Conservation (phyloP, 306 rosid genomes). For the Glycine soja region DNA sequence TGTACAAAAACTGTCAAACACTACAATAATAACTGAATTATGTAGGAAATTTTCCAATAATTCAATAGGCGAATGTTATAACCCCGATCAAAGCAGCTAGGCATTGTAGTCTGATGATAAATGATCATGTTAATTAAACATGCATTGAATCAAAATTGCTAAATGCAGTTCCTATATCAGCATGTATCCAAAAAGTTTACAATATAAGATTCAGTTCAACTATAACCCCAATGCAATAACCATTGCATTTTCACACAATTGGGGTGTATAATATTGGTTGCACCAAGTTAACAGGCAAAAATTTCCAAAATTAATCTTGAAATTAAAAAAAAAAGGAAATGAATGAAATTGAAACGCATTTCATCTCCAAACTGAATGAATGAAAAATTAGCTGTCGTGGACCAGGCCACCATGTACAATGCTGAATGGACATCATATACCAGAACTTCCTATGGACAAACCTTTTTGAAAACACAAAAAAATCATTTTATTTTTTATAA, state of each 20-base stretch:
- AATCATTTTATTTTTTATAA: neutral
- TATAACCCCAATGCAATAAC: neutral
- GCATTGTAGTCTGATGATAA: neutral
- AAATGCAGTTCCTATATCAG: neutral
- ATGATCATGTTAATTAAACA: neutral
- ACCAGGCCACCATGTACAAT: neutral
- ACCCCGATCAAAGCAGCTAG: neutral
- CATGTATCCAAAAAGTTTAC: neutral
- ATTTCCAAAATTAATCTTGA: neutral
- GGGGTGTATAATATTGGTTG: neutral
- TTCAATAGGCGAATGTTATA: neutral
- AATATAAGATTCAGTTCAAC: neutral
- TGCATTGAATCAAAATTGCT: neutral
- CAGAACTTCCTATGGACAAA: conserved; percentile 13
- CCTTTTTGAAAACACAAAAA: neutral
- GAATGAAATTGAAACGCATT: neutral
- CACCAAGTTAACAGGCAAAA: conserved; percentile 4
- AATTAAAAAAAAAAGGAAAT: neutral
- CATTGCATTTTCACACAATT: neutral
- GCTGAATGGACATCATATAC: neutral
- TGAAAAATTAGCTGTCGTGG: neutral
- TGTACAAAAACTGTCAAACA: neutral
- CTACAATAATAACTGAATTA: neutral
- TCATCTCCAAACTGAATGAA: conserved; percentile 14
- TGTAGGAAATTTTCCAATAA: neutral